phyloP scores from a whole-genome alignment of 805 yeast genomes.

The Candida boleticola region DNA sequence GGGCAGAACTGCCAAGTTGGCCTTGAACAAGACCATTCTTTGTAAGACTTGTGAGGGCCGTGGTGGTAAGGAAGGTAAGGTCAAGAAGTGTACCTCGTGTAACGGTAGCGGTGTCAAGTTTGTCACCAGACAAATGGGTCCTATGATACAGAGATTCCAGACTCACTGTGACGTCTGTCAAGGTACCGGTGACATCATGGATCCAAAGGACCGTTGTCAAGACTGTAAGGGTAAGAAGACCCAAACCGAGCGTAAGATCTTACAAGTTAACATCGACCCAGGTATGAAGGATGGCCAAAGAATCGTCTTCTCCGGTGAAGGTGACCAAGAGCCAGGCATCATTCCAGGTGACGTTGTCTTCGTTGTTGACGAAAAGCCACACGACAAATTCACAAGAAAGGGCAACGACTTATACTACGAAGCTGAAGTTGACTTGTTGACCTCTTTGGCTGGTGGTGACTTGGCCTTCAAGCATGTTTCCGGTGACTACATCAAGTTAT shows the following conservation, averaged over 20 bases:
- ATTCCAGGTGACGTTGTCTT: slow-evolving; percentile 97
- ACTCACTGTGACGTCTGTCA: slow-evolving; percentile 88
- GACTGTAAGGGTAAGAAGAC: slow-evolving; percentile 88
- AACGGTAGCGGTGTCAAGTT: slow-evolving; percentile 89
- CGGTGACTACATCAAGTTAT: slow-evolving; percentile 85
- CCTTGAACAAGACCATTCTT: slow-evolving; percentile 85
- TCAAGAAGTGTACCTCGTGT: slow-evolving; percentile 83
- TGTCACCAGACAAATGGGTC: slow-evolving; percentile 98
- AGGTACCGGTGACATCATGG: slow-evolving; percentile 88
- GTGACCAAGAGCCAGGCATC: slow-evolving; percentile 93
- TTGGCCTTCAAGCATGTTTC: slow-evolving; percentile 84
- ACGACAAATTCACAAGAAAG: slow-evolving; percentile 77
- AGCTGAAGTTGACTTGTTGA: slow-evolving; percentile 85
- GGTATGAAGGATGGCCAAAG: slow-evolving; percentile 96
- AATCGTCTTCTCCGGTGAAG: slow-evolving; percentile 90
- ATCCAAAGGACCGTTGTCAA: slow-evolving; percentile 85
- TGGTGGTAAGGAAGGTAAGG: slow-evolving; percentile 93
- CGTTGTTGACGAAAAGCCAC: slow-evolving; percentile 87
- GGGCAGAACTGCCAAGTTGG: slow-evolving; percentile 92
- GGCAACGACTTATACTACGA: slow-evolving; percentile 84
- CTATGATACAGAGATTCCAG: slow-evolving; percentile 98
- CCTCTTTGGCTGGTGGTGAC: slow-evolving; percentile 96
- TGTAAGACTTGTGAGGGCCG: slow-evolving; percentile 90
- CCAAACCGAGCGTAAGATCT: slow-evolving; percentile 80
- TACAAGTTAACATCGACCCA: slow-evolving; percentile 92